These are phyloP conservation scores for Penicillium egyptiacum DNA, from an alignment of 495 filamentous ascomycete species.

Conservation along the genomic window DNA sequence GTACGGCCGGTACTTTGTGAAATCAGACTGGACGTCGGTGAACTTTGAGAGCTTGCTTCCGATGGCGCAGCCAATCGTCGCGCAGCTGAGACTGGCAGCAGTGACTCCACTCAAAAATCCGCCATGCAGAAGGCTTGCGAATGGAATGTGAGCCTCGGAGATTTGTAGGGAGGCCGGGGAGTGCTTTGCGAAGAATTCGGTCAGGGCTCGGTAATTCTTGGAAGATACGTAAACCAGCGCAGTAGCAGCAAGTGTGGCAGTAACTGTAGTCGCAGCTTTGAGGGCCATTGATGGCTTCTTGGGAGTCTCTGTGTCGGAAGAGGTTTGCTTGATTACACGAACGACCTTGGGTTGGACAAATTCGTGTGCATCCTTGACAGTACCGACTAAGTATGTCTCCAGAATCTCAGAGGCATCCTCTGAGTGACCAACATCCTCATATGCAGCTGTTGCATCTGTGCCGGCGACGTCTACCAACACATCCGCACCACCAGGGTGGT, in stretches of 20 bases:
- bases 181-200: neutral
- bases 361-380: slow-evolving; percentile 23
- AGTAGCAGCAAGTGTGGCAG: slow-evolving; percentile 1
- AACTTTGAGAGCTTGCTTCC: slow-evolving; percentile 24
- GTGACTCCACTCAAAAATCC: slow-evolving; percentile 31
- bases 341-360: slow-evolving; percentile 20
- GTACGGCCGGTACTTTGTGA: slow-evolving; percentile 38
- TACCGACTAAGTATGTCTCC: slow-evolving; percentile 27
- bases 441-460: slow-evolving; percentile 47
- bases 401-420: slow-evolving; percentile 39
- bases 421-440: slow-evolving; percentile 52
- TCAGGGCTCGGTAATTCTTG: neutral
- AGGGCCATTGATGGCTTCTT: neutral
- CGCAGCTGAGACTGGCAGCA: slow-evolving; percentile 26
- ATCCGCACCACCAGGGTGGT: slow-evolving; percentile 53
- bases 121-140: slow-evolving; percentile 10
- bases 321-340: slow-evolving; percentile 20
- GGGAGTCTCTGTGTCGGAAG: slow-evolving; percentile 2
- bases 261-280: neutral
- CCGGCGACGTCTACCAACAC: slow-evolving; percentile 49
- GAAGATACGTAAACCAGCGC: neutral
- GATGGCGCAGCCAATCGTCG: slow-evolving; percentile 17
- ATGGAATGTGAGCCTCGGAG: neutral
- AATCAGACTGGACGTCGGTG: slow-evolving; percentile 31
- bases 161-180: neutral